Evolutionary conservation across 2,329 filamentous ascomycete genomes (phyloP).

Genomic region (Conoideocrella luteorostrata): DNA sequence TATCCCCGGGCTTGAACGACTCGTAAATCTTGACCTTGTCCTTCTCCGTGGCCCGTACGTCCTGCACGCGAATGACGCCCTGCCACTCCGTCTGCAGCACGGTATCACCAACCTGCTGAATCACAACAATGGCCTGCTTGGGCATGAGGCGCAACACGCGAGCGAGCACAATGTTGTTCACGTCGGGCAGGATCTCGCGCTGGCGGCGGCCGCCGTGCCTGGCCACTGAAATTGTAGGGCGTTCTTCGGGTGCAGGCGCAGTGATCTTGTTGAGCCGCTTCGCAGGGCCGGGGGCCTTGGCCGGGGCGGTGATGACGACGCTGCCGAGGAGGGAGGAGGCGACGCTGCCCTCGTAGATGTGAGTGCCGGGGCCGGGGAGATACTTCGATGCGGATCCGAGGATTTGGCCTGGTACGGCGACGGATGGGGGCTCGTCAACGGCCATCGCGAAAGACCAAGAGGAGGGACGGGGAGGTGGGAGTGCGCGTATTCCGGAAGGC

Average conservation of each 20-base stretch:
- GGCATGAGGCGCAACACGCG: slow-evolving; percentile 80
- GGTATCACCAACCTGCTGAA: slow-evolving; percentile 71
- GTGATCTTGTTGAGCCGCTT: slow-evolving; percentile 56
- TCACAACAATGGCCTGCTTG: slow-evolving; percentile 77
- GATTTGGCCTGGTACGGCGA: slow-evolving; percentile 76
- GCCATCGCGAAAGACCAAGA: slow-evolving; percentile 20
- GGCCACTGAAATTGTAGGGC: slow-evolving; percentile 51
- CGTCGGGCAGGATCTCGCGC: slow-evolving; percentile 72
- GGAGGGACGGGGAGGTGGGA: no score
- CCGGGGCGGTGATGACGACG: slow-evolving; percentile 48
- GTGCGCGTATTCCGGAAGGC: no score
- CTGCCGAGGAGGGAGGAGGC: slow-evolving; percentile 78
- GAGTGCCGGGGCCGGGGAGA: slow-evolving; percentile 73
- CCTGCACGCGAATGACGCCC: slow-evolving; percentile 79
- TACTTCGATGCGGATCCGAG: slow-evolving; percentile 64
- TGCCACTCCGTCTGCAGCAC: slow-evolving; percentile 76
- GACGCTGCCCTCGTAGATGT: slow-evolving; percentile 68
- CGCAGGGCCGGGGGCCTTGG: slow-evolving; percentile 41
- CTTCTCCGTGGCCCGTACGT: slow-evolving; percentile 92
- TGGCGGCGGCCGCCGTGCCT: slow-evolving; percentile 42
- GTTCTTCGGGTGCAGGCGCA: slow-evolving; percentile 34
- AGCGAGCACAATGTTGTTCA: slow-evolving; percentile 74
- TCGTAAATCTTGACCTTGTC: slow-evolving; percentile 89
- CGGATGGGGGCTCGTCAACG: slow-evolving; percentile 33
- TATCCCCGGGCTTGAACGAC: slow-evolving; percentile 86